Evolutionary conservation across 1,139 yeast genomes (phyloP).

Genomic region (Sugiyamaella xylanicola): DNA sequence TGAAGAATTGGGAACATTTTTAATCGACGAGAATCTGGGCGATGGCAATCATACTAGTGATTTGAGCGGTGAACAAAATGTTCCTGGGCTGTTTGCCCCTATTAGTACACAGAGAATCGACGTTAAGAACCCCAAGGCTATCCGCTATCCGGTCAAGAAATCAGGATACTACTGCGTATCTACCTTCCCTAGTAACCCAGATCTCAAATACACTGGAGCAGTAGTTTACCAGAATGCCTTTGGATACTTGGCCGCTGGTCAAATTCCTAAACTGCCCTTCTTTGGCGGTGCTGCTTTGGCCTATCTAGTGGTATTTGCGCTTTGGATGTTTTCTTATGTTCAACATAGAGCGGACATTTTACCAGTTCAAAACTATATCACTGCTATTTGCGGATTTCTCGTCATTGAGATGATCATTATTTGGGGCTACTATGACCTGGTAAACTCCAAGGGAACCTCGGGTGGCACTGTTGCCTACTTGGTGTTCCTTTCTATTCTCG

Average conservation of each 20-base stretch:
- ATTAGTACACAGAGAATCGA: slow-evolving; percentile 60
- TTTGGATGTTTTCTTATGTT: slow-evolving; percentile 84
- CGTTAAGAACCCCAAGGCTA: slow-evolving; percentile 52
- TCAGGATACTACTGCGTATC: slow-evolving; percentile 95
- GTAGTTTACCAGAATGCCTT: slow-evolving; percentile 87
- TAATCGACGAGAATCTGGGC: slow-evolving; percentile 23
- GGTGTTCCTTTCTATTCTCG: slow-evolving; percentile 74
- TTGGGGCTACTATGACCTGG: slow-evolving; percentile 89
- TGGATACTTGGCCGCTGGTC: slow-evolving; percentile 86
- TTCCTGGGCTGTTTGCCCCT: slow-evolving; percentile 49
- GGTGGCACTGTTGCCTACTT: slow-evolving; percentile 74
- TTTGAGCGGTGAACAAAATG: slow-evolving; percentile 2
- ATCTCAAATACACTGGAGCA: slow-evolving; percentile 57
- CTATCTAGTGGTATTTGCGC: slow-evolving; percentile 76
- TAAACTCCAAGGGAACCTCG: slow-evolving; percentile 61
- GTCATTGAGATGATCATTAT: slow-evolving; percentile 83
- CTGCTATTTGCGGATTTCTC: slow-evolving; percentile 81
- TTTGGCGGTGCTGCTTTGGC: slow-evolving; percentile 85
- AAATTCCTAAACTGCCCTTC: slow-evolving; percentile 86
- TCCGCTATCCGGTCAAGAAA: slow-evolving; percentile 62
- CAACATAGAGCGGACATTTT: slow-evolving; percentile 84
- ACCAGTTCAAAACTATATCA: slow-evolving; percentile 86
- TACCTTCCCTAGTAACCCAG: slow-evolving; percentile 52
- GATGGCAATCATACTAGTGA: slow-evolving; percentile 17
- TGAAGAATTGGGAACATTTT: slow-evolving; percentile 59